Evolutionary conservation across 2,329 filamentous ascomycete genomes (phyloP).

Genomic region (Ascochyta viciae-villosae): DNA sequence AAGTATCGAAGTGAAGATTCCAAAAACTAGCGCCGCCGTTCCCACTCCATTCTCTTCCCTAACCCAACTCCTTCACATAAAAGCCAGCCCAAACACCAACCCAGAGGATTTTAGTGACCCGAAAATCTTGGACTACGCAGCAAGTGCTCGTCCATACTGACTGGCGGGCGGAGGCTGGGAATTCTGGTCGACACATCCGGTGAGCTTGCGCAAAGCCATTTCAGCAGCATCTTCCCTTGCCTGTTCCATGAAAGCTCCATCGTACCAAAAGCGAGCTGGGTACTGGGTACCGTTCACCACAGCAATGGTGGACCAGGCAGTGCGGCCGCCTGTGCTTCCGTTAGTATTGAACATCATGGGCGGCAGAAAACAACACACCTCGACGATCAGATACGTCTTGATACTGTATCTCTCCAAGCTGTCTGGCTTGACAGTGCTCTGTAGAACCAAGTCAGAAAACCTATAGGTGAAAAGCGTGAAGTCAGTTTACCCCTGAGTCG

Average conservation of each 20-base stretch:
- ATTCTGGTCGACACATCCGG: conserved; percentile 25
- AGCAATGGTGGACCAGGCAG: conserved; percentile 46
- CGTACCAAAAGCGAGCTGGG: conserved; percentile 48
- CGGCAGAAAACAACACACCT: conserved; percentile 30
- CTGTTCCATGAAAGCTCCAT: conserved; percentile 41
- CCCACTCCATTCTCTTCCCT: background rate
- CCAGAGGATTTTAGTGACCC: background rate
- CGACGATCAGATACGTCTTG: conserved; percentile 49
- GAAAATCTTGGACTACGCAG: background rate
- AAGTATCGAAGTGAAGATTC: background rate
- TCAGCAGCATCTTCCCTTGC: conserved; percentile 49
- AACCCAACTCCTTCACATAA: background rate
- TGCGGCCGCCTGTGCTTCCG: conserved; percentile 41
- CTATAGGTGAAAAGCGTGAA: background rate
- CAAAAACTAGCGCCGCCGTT: background rate
- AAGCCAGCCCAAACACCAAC: background rate
- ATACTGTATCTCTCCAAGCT: conserved; percentile 38
- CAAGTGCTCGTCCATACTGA: conserved; percentile 23
- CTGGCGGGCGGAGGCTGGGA: conserved; percentile 34
- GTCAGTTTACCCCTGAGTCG: conserved; percentile 38
- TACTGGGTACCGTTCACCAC: conserved; percentile 35
- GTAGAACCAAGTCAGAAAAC: conserved; percentile 2
- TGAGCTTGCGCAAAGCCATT: conserved; percentile 35
- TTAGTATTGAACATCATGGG: conserved; percentile 1
- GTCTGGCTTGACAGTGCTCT: conserved; percentile 43